A percentile compares a stretch with the other conserved stretches of the same genome.
phyloP scores from a whole-genome alignment of 2,329 filamentous ascomycete species.

The Cordyceps militaris region DNA sequence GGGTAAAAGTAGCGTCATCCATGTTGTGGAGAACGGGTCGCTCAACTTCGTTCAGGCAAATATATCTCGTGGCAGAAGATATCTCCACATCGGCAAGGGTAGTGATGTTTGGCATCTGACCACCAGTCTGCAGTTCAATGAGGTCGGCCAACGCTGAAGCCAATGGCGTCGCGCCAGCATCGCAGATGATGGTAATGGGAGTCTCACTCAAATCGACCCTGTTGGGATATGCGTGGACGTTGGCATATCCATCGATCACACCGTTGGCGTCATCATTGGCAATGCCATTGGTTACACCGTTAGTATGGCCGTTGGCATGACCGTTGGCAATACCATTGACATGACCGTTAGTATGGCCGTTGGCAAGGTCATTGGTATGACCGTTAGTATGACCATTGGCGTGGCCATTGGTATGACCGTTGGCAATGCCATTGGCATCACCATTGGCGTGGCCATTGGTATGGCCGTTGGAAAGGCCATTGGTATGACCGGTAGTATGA shows the following conservation, averaged over 20 bases:
- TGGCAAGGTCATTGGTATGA: not conserved
- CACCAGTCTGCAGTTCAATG: conserved; percentile 19
- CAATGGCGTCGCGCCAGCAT: conserved; percentile 17
- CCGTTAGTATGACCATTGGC: not conserved
- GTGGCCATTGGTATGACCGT: not conserved
- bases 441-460: not conserved
- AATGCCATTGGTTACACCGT: not conserved
- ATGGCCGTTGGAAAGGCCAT: not conserved
- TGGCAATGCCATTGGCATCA: not conserved
- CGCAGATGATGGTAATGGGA: conserved; percentile 21
- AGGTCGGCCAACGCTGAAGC: conserved; percentile 17
- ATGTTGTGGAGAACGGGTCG: conserved; percentile 35
- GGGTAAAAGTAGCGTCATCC: conserved; percentile 30
- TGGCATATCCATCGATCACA: not conserved
- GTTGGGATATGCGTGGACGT: not conserved
- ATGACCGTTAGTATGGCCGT: not conserved
- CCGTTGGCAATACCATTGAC: not conserved
- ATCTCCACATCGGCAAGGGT: conserved; percentile 16
- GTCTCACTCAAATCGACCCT: conserved; percentile 13
- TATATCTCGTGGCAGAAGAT: conserved; percentile 21
- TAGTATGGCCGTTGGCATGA: not conserved
- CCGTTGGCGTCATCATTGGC: not conserved
- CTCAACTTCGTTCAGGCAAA: conserved; percentile 40
- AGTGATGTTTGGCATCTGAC: conserved; percentile 16
- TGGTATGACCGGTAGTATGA: not conserved